phyloP scores from a whole-genome alignment of 805 yeast species.

The Torulaspora quercuum region DNA sequence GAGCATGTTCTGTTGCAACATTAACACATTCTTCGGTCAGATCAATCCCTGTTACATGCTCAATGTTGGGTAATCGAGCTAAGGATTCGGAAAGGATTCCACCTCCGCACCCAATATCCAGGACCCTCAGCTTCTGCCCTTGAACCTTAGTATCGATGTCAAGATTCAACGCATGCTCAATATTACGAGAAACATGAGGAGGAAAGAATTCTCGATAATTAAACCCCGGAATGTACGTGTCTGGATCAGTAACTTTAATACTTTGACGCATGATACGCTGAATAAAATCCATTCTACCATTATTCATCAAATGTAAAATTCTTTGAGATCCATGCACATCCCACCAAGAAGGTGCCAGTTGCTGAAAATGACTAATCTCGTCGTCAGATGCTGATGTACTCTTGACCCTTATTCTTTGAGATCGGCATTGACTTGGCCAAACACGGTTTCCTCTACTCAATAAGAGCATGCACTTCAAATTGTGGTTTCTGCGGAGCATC shows the following conservation, averaged over 20 bases:
- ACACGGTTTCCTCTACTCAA: neutral
- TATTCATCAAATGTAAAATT: conserved; percentile 90
- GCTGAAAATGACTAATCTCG: conserved; percentile 78
- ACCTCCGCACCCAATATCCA: conserved; percentile 99
- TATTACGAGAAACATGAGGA: conserved; percentile 44
- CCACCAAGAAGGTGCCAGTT: conserved; percentile 98
- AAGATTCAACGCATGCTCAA: conserved; percentile 52
- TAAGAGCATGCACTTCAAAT: neutral
- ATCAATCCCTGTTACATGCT: conserved; percentile 76
- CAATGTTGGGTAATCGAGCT: conserved; percentile 66
- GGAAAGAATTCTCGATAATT: conserved; percentile 62
- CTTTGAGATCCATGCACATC: conserved; percentile 90
- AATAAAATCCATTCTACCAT: conserved; percentile 83
- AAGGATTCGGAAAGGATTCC: conserved; percentile 85
- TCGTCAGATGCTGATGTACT: conserved; percentile 37
- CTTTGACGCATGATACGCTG: conserved; percentile 49
- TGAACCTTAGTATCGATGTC: conserved; percentile 34
- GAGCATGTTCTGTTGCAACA: conserved; percentile 71
- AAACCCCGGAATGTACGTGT: conserved; percentile 75
- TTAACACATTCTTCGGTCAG: conserved; percentile 75
- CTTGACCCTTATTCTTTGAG: conserved; percentile 9
- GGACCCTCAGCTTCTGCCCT: conserved; percentile 44
- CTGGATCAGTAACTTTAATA: conserved; percentile 33
- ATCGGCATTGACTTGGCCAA: neutral
- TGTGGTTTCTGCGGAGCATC: neutral